Conservation (phyloP, 2,329 filamentous ascomycete species). For the Colletotrichum neosansevieriae region DNA sequence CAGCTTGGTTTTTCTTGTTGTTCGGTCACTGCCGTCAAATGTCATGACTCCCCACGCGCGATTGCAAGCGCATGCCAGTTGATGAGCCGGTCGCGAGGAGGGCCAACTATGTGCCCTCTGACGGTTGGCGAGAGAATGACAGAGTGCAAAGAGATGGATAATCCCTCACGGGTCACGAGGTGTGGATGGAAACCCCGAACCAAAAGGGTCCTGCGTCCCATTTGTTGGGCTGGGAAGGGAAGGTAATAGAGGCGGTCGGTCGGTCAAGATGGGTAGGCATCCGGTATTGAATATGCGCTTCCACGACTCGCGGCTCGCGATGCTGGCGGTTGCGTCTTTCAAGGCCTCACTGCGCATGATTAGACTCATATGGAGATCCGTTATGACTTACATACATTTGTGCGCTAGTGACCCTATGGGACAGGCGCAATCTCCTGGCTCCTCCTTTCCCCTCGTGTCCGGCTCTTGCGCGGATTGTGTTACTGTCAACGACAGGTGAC, state of each 20-base stretch:
- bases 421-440: conserved; percentile 35
- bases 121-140: not conserved
- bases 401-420: conserved; percentile 36
- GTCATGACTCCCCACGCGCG: conserved; percentile 36
- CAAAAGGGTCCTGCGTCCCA: conserved; percentile 5
- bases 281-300: conserved; percentile 27
- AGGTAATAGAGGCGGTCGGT: conserved; percentile 26
- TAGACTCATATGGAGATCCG: conserved; percentile 38
- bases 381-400: conserved; percentile 39
- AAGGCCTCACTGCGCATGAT: conserved; percentile 36
- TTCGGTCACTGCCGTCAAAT: conserved; percentile 35
- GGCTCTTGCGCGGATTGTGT: conserved; percentile 14
- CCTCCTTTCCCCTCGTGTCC: conserved; percentile 25
- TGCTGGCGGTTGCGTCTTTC: conserved; percentile 33
- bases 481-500: conserved; percentile 9
- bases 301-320: conserved; percentile 39
- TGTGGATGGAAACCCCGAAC: conserved; percentile 3
- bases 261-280: conserved; percentile 6
- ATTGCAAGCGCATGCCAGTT: conserved; percentile 20
- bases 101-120: not conserved
- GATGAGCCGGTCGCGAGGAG: conserved; percentile 3
- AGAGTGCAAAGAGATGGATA: conserved; percentile 1
- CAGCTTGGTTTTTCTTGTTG: conserved; percentile 11
- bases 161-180: conserved; percentile 20
- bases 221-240: conserved; percentile 18